Base-by-base conservation (phyloP, 306 rosid genomes). In the Cyclanthera cordifolia region DNA sequence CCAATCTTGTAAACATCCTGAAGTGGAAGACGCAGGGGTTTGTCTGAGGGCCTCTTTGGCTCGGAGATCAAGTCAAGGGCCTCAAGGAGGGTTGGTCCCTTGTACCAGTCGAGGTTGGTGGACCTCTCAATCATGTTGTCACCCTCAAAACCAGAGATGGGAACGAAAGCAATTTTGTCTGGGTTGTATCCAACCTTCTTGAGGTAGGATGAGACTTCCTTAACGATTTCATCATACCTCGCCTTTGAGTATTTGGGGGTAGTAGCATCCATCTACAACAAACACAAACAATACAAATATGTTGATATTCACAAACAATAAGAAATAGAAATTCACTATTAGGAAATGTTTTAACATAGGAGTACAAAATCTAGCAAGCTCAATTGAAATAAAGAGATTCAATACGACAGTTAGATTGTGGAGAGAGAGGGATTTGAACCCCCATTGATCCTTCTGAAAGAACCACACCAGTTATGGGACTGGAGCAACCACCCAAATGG, bases 131-230 rank as follows among this genome's bases (percentile, higher is more conserved):
- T 72, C 75, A 72, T 43, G 69, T 72, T 72, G 69, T 57, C 69
- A 27, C 75, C 75, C 56, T 72, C 75, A 4, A 57, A 82, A 11
- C 86, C 86, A 45, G 86, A 82, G 78, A 82, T 82, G 20, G 86
- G 86, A 4, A 82, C 86, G 4, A 82, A 82, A 0, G 86, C 80
- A 5, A 82, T 82, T 24, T 79, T 79, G 49, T 76, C 86, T 0
- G 84, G 86, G 78, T 82, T 79, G 86, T 83, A 83, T 16, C 87
- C 87, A n/a, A 78, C 85, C 88, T 81, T 84, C 82, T 84, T 84
- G 82, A 84, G 64, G 73, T 84, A 81, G 5, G 69, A 81, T 60
- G 25, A 78, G 32, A 73, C 71, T 73, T 60, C 71, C 68, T 73
- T 73, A 1, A 59, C 34, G 8, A 72, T 72, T 57, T 72, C 75